Evolutionary conservation across 129 eudicot species (phyloP).

Genomic region (Oenanthe sinensis): DNA sequence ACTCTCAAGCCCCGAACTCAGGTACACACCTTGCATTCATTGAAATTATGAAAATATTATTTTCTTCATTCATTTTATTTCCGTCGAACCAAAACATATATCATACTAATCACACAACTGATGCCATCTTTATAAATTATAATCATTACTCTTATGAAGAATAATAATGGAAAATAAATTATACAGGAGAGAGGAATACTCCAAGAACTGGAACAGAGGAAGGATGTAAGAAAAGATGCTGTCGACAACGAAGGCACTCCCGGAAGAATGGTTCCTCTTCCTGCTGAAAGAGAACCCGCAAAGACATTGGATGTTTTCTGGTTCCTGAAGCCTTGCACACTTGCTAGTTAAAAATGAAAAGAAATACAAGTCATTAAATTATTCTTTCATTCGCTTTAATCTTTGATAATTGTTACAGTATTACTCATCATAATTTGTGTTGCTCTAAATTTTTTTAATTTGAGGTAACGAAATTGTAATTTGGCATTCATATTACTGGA

Average conservation of each 20-base stretch:
- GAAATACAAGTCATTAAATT: slow-evolving; percentile 17
- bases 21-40: slow-evolving; percentile 19
- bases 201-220: slow-evolving; percentile 29
- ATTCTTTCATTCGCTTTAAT: slow-evolving; percentile 5
- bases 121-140: neutral
- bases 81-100: neutral
- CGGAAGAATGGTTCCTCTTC: slow-evolving; percentile 9
- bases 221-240: slow-evolving; percentile 14
- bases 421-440: neutral
- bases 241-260: slow-evolving; percentile 2
- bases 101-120: neutral
- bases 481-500: neutral
- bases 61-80: neutral
- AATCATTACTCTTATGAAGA: neutral
- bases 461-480: neutral
- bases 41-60: neutral
- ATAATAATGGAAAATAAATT: neutral
- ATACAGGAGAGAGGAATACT: slow-evolving; percentile 43
- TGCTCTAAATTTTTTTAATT: neutral
- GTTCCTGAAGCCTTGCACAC: slow-evolving; percentile 75
- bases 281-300: slow-evolving; percentile 41
- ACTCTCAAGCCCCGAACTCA: slow-evolving; percentile 25
- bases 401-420: neutral
- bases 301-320: slow-evolving; percentile 50
- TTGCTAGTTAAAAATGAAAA: slow-evolving; percentile 26